Evolutionary conservation across 768 basidiomycete species (phyloP).

Genomic region (Russula sp.): DNA sequence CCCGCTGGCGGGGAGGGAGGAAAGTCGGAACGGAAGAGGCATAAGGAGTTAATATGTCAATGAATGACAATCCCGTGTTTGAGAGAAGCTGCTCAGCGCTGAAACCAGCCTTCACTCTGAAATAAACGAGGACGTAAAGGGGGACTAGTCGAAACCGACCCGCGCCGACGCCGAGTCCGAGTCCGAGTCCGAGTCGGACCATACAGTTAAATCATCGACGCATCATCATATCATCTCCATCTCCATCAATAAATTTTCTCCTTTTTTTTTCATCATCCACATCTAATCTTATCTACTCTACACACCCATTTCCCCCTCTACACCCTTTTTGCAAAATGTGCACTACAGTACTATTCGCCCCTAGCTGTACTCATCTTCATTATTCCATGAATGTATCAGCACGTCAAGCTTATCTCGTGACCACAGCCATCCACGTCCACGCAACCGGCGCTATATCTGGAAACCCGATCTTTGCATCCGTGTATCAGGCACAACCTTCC

Average conservation of each 20-base stretch:
- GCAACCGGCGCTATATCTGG: not conserved
- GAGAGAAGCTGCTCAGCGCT: not conserved
- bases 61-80: not conserved
- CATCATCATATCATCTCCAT: constrained; percentile 1
- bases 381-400: not conserved
- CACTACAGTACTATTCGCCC: too few species aligned
- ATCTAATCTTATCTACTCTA: constrained; percentile 9
- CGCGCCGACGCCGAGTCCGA: too few species aligned
- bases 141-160: too few species aligned
- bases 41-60: constrained; percentile 20
- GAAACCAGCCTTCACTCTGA: not conserved
- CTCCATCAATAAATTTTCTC: not conserved
- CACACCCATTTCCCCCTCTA: not conserved
- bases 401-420: not conserved
- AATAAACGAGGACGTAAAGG: not conserved
- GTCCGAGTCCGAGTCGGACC: too few species aligned
- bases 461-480: not conserved
- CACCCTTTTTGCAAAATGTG: too few species aligned
- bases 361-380: too few species aligned
- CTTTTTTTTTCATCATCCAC: not conserved
- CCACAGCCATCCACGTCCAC: not conserved
- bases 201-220: too few species aligned
- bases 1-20: not conserved
- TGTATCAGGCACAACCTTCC: constrained; percentile 4
- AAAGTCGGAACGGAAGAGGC: constrained; percentile 11